These are phyloP conservation scores for Kwoniella newhampshirensis DNA, from an alignment of 768 basidiomycete genomes.

Conservation along the genomic window DNA sequence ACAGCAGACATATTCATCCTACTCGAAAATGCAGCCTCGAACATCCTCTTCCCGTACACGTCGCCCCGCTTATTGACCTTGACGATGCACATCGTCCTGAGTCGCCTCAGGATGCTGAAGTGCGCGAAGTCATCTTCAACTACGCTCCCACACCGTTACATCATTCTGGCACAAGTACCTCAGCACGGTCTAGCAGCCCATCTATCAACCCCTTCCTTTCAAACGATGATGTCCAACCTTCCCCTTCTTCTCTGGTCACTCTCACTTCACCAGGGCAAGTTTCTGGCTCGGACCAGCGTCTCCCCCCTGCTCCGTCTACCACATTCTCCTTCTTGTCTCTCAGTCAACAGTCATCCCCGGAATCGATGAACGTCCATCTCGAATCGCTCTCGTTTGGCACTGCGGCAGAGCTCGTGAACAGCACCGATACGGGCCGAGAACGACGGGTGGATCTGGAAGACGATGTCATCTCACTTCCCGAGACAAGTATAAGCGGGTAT, in stretches of 20 bases:
- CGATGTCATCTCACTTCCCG: slow-evolving; percentile 20
- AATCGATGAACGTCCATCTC: neutral
- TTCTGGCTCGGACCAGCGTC: neutral
- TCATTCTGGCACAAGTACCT: slow-evolving; percentile 4
- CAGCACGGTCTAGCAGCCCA: neutral
- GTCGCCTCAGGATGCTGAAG: slow-evolving; percentile 24
- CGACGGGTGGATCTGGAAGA: slow-evolving; percentile 13
- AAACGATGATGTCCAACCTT: slow-evolving; percentile 1
- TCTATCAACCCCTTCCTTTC: slow-evolving; percentile 13
- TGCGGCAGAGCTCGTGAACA: neutral
- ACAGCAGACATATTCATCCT: neutral
- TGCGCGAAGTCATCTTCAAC: slow-evolving; percentile 36
- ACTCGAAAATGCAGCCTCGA: no score
- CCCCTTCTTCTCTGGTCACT: neutral
- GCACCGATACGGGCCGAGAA: neutral
- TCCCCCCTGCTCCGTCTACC: slow-evolving; percentile 15
- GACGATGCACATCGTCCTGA: slow-evolving; percentile 3
- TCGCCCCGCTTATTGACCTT: slow-evolving; percentile 7
- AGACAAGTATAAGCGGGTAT: slow-evolving; percentile 24
- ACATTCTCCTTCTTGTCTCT: slow-evolving; percentile 38
- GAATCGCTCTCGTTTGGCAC: neutral
- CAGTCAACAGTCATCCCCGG: slow-evolving; percentile 26
- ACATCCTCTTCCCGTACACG: neutral
- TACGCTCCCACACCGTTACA: neutral
- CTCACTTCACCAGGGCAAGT: neutral